Base-by-base conservation (phyloP, 129 eudicot genomes). In the Centella asiatica region DNA sequence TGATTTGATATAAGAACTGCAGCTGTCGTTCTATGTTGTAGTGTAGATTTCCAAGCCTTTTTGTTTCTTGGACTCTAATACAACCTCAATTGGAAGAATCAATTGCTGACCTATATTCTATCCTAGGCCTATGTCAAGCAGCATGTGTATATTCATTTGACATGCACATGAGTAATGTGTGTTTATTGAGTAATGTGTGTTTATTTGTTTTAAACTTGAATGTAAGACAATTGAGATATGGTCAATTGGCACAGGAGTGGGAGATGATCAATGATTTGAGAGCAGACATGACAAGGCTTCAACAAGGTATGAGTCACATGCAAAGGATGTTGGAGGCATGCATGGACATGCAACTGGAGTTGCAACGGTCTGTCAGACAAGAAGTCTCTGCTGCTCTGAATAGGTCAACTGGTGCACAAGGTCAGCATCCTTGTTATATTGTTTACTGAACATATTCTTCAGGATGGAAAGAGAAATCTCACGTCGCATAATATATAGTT, bases 311-410 rank as follows among this genome's bases (percentile, higher is more conserved):
- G 99, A 85, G 70, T 75, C 92, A 93, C 83, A 88, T 93, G 99
- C 99, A 93, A 65, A 85, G 99, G 80, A 93, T 93, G 99, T 65
- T 93, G 24, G 99, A 93, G 71, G 88, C 99, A 72, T 93, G 99
- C 89, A 93, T 93, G 99, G 99, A 93, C 76, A 93, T 93, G 99
- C 99, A 93, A 64, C 83, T 93, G 31, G 99, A 93, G 86, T 78
- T 93, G 76, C 99, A 93, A 57, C 92, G 96, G 19, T 82, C 99
- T 10, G 99, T 93, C 27, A 79, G 96, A 62, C 99, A 93, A 79
- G 99, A 93, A 78, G 96, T 93, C 61, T 87, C 99, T 53, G 99
- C 99, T 73, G 99, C 96, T 55, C 88, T 93, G 42, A 88, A 93
- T 70, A 83, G 96, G 54, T 93, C 99, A 27, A 42, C 70, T 71